Percentiles rank a stretch among this genome's conserved stretches.
These are phyloP conservation scores for Penicillium olsonii DNA, from an alignment of 2,329 filamentous ascomycete genomes.

Conservation along the genomic window DNA sequence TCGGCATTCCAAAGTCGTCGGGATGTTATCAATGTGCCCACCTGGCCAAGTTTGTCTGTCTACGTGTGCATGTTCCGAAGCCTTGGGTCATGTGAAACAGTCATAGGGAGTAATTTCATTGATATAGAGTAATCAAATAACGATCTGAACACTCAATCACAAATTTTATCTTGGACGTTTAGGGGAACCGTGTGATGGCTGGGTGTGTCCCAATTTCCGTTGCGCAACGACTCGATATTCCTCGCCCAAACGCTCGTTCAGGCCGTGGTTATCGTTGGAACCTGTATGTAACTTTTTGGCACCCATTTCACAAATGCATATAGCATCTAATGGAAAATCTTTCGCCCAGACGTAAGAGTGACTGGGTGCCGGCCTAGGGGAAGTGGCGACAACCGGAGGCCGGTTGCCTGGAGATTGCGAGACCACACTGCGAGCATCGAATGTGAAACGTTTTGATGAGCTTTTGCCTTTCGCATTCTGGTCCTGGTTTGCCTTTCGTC, in stretches of 20 bases:
- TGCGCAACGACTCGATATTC: slow-evolving; percentile 54
- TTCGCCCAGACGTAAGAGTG: slow-evolving; percentile 68
- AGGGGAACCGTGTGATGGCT: neutral
- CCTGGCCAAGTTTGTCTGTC: no score
- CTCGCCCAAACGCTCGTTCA: slow-evolving; percentile 52
- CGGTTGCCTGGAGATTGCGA: slow-evolving; percentile 17
- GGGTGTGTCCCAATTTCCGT: slow-evolving; percentile 27
- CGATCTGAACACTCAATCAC: no score
- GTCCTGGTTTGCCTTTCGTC: slow-evolving; percentile 18
- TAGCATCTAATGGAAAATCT: slow-evolving; percentile 64
- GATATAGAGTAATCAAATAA: no score
- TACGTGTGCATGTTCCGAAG: neutral
- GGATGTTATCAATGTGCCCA: neutral
- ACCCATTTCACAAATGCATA: slow-evolving; percentile 87
- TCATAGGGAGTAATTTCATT: no score
- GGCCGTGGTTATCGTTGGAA: slow-evolving; percentile 29
- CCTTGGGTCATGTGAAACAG: neutral
- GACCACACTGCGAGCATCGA: slow-evolving; percentile 39
- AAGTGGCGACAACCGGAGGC: neutral
- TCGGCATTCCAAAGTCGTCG: no score
- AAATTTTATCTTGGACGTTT: neutral
- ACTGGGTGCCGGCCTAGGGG: neutral
- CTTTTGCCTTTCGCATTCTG: slow-evolving; percentile 7
- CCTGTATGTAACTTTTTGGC: slow-evolving; percentile 64
- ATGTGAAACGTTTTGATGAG: slow-evolving; percentile 48